phyloP scores from a whole-genome alignment of 495 filamentous ascomycete genomes.

The Aspergillus bridgeri region DNA sequence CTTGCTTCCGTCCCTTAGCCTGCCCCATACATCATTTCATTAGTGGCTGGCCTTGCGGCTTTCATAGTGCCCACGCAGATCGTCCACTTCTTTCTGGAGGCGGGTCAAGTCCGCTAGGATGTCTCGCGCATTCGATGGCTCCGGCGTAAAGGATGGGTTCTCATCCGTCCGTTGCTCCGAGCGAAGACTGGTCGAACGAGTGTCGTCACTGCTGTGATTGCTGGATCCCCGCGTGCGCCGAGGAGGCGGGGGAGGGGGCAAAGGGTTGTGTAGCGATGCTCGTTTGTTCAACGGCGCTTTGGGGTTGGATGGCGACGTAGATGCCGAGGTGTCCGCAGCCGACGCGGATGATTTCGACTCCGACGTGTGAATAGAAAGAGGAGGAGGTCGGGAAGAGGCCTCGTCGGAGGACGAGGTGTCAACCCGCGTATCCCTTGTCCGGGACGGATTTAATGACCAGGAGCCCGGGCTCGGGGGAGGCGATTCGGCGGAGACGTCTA shows the following conservation, averaged over 20 bases:
- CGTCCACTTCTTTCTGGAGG: conserved; percentile 70
- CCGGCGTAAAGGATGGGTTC: conserved; percentile 21
- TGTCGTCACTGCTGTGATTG: conserved; percentile 43
- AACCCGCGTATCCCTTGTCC: conserved; percentile 14
- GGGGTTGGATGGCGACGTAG: conserved; percentile 2
- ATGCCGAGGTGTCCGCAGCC: background rate
- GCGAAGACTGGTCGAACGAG: conserved; percentile 15
- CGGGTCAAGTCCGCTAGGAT: conserved; percentile 65
- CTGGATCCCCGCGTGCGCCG: conserved; percentile 54
- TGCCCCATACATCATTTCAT: background rate
- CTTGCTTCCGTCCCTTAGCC: conserved; percentile 17
- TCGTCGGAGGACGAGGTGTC: conserved; percentile 8
- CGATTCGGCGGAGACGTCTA: conserved; percentile 23
- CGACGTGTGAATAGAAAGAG: conserved; percentile 5
- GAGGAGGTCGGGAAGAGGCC: background rate
- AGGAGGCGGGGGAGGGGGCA: conserved; percentile 61
- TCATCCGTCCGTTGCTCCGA: conserved; percentile 20
- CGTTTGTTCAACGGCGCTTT: conserved; percentile 24
- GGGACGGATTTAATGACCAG: conserved; percentile 18
- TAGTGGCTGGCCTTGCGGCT: conserved; percentile 18
- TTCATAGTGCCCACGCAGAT: conserved; percentile 57
- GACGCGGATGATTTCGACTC: conserved; percentile 1
- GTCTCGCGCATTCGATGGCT: conserved; percentile 45
- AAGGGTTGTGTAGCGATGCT: conserved; percentile 13
- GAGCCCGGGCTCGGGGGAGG: conserved; percentile 34